phyloP scores from a whole-genome alignment of 805 yeast species.

The Kodamaea restingae region DNA sequence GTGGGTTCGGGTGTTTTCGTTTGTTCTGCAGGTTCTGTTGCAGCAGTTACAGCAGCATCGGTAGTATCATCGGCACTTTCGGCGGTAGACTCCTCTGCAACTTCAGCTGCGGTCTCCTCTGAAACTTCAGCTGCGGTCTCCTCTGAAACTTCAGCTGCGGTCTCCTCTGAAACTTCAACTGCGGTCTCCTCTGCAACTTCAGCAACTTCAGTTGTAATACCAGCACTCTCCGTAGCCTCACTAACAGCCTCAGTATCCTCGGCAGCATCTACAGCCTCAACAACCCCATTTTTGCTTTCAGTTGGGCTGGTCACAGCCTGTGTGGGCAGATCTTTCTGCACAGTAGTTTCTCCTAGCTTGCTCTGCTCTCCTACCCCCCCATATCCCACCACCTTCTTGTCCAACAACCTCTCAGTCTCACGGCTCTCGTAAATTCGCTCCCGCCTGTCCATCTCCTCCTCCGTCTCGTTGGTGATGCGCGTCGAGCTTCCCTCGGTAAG shows the following conservation, averaged over 20 bases:
- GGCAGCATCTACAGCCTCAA: neutral
- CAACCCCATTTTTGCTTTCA: neutral
- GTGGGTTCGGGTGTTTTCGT: neutral
- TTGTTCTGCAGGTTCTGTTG: neutral
- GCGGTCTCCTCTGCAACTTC: too few species aligned
- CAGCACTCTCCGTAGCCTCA: neutral
- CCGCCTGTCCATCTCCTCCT: conserved; percentile 33
- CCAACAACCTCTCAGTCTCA: conserved; percentile 12
- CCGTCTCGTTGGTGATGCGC: conserved; percentile 27
- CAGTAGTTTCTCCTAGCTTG: too few species aligned
- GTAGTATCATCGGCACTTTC: too few species aligned
- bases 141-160: too few species aligned
- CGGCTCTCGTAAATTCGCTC: conserved; percentile 30
- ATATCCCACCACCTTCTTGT: conserved; percentile 3
- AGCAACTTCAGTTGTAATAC: too few species aligned
- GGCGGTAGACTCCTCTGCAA: too few species aligned
- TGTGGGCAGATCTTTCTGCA: too few species aligned
- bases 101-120: too few species aligned
- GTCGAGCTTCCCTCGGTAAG: conserved; percentile 10
- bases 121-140: too few species aligned
- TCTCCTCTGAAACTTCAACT: too few species aligned
- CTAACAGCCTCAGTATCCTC: neutral
- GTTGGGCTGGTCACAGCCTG: too few species aligned
- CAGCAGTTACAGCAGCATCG: too few species aligned
- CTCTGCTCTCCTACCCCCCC: conserved; percentile 1